These are phyloP conservation scores for Echites panduratus DNA, from an alignment of 257 asterid species.

Conservation along the genomic window DNA sequence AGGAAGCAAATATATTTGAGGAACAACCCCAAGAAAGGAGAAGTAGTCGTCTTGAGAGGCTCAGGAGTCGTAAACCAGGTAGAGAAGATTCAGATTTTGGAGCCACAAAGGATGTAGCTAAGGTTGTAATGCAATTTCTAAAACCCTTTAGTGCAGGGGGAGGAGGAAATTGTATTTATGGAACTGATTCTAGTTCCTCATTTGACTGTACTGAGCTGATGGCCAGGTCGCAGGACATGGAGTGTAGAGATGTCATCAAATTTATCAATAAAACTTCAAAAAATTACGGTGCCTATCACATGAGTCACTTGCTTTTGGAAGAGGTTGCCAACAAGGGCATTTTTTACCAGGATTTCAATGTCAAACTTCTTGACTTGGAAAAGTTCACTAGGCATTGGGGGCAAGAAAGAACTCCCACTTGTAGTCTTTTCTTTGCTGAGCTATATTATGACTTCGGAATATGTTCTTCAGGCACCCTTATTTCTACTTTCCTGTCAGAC, in stretches of 20 bases:
- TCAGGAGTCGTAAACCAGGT: constrained; percentile 87
- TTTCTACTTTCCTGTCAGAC: constrained; percentile 54
- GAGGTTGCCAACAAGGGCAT: constrained; percentile 56
- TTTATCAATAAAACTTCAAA: constrained; percentile 52
- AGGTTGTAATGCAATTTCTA: constrained; percentile 67
- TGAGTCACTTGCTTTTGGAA: constrained; percentile 79
- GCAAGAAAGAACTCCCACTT: constrained; percentile 70
- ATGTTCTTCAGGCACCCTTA: constrained; percentile 44
- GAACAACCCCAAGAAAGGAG: constrained; percentile 99
- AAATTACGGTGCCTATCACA: constrained; percentile 76
- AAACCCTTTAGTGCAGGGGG: constrained; percentile 50
- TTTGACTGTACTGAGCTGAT: constrained; percentile 33
- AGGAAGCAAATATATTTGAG: constrained; percentile 50
- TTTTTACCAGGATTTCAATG: constrained; percentile 46
- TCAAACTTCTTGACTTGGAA: constrained; percentile 76
- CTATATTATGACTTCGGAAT: constrained; percentile 79
- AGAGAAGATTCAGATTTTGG: constrained; percentile 71
- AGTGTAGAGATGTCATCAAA: constrained; percentile 49
- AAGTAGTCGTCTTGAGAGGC: constrained; percentile 92
- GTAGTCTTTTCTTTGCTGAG: constrained; percentile 88
- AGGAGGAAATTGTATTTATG: constrained; percentile 34
- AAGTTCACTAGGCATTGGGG: constrained; percentile 80
- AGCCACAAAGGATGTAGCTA: constrained; percentile 64
- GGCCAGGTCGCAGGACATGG: constrained; percentile 43
- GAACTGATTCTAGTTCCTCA: constrained; percentile 28